Percentiles rank a stretch among this genome's conserved stretches.
These are phyloP conservation scores for Eutrema salsugineum DNA, from an alignment of 441 rosid species.

Conservation along the genomic window DNA sequence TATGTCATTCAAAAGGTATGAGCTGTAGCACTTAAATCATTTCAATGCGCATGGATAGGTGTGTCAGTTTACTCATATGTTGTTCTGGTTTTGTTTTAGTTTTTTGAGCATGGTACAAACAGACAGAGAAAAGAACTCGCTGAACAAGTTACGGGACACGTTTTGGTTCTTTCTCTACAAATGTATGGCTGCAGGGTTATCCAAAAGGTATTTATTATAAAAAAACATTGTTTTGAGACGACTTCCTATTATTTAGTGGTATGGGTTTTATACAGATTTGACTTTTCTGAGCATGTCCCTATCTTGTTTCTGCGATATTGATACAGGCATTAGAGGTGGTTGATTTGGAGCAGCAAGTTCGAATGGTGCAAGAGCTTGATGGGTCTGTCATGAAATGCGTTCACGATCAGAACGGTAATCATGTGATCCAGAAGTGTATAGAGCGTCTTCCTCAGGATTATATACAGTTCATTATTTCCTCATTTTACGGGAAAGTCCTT, in stretches of 20 bases:
- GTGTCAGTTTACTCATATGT: slow-evolving; percentile 10
- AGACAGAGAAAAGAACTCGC: slow-evolving; percentile 79
- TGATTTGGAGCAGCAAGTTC: slow-evolving; percentile 65
- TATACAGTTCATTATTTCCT: slow-evolving; percentile 74
- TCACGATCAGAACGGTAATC: slow-evolving; percentile 96
- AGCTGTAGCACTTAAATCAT: slow-evolving; percentile 13
- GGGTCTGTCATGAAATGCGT: slow-evolving; percentile 91
- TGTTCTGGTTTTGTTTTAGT: slow-evolving; percentile 47
- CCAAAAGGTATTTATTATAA: slow-evolving; percentile 63
- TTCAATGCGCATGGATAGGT: neutral
- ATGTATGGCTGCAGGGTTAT: slow-evolving; percentile 99
- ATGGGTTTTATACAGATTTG: neutral
- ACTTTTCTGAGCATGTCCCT: neutral
- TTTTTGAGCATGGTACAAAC: slow-evolving; percentile 86
- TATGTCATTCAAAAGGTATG: slow-evolving; percentile 90
- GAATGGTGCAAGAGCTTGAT: slow-evolving; percentile 82
- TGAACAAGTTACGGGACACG: slow-evolving; percentile 75
- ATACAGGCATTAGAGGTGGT: slow-evolving; percentile 87
- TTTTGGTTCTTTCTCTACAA: slow-evolving; percentile 84
- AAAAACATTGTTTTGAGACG: neutral
- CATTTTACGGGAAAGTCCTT: slow-evolving; percentile 82
- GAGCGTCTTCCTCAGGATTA: slow-evolving; percentile 81
- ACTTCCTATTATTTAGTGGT: neutral
- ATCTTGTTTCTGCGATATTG: slow-evolving; percentile 11
- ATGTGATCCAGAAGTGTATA: slow-evolving; percentile 94